Evolutionary conservation across 139 green algal species (phyloP).

Genomic region (Chlamydomonas eustigma): DNA sequence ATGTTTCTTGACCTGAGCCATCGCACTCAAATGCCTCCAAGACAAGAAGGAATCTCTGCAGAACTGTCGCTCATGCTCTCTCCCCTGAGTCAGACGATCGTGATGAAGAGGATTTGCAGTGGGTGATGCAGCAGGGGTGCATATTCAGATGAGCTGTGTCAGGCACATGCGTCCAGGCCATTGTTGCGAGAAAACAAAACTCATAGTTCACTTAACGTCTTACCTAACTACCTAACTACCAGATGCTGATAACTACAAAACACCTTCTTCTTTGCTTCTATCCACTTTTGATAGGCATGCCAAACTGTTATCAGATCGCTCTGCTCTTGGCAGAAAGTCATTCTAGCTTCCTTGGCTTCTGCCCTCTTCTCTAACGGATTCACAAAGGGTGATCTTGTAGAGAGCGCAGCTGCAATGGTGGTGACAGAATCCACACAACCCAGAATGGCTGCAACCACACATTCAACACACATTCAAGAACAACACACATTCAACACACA

Average conservation of each 20-base stretch:
- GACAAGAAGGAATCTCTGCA: not conserved
- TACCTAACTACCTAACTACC: not conserved
- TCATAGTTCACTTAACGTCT: not conserved
- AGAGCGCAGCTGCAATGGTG: conserved; percentile 67
- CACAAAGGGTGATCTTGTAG: conserved; percentile 18
- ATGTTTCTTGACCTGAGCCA: not conserved
- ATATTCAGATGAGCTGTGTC: too few species aligned
- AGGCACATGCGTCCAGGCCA: not conserved
- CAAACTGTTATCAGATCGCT: not conserved
- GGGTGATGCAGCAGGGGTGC: too few species aligned
- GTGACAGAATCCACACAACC: conserved; percentile 62
- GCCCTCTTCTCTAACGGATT: conserved; percentile 11
- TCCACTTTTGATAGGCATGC: not conserved
- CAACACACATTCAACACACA: too few species aligned
- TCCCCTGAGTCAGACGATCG: too few species aligned
- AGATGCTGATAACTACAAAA: not conserved
- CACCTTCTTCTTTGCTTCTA: not conserved
- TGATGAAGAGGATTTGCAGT: too few species aligned
- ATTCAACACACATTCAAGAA: too few species aligned
- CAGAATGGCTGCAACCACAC: conserved; percentile 66
- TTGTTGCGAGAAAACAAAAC: not conserved
- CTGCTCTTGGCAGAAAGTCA: not conserved
- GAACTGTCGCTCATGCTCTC: not conserved
- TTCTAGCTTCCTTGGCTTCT: not conserved
- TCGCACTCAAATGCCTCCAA: not conserved